Evolutionary conservation across 1,139 yeast genomes (phyloP).

Genomic region (Taphrina sp.): DNA sequence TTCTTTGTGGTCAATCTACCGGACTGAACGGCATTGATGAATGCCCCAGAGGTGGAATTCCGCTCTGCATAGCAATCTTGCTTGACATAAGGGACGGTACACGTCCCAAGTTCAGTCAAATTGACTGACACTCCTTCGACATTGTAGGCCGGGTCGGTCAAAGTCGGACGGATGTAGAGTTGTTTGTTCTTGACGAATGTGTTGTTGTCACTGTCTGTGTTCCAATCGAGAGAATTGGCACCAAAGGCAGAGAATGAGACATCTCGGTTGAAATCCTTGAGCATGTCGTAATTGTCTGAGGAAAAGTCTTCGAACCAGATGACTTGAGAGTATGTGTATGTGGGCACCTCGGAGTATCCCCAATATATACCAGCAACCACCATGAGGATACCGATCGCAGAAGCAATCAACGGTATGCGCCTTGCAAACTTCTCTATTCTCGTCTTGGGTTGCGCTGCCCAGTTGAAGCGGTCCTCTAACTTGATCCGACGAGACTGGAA

Average conservation of each 20-base stretch:
- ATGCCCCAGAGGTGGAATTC: slow-evolving; percentile 30
- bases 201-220: slow-evolving; percentile 34
- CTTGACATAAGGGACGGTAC: slow-evolving; percentile 30
- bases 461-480: neutral
- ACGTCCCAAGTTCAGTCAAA: slow-evolving; percentile 35
- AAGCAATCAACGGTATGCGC: slow-evolving; percentile 16
- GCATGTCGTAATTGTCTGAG: slow-evolving; percentile 10
- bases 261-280: slow-evolving; percentile 35
- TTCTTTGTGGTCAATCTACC: slow-evolving; percentile 36
- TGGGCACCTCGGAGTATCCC: slow-evolving; percentile 35
- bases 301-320: slow-evolving; percentile 33
- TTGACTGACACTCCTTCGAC: slow-evolving; percentile 36
- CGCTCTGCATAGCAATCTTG: slow-evolving; percentile 34
- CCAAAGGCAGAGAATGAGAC: slow-evolving; percentile 35
- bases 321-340: slow-evolving; percentile 35
- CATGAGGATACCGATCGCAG: slow-evolving; percentile 20
- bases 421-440: slow-evolving; percentile 11
- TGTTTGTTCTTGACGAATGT: slow-evolving; percentile 34
- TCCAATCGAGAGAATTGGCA: slow-evolving; percentile 34
- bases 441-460: slow-evolving; percentile 5
- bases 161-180: slow-evolving; percentile 36
- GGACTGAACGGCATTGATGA: slow-evolving; percentile 37
- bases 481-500: slow-evolving; percentile 8
- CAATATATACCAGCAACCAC: slow-evolving; percentile 34
- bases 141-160: slow-evolving; percentile 33